Conservation (phyloP, 495 filamentous ascomycete genomes). For the Stereocaulon alpinum region DNA sequence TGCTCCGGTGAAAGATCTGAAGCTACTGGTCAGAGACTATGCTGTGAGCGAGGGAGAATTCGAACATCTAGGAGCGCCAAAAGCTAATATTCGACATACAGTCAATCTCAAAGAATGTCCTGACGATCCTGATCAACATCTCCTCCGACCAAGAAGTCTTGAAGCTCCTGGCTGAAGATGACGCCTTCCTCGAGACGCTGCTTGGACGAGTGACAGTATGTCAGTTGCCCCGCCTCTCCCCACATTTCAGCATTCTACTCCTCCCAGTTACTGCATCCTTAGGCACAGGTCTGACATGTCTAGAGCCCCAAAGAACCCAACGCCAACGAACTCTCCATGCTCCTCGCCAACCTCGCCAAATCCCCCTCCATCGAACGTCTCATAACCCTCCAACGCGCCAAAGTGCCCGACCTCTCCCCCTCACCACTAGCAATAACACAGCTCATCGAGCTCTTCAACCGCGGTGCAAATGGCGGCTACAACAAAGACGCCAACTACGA, state of each 20-base stretch:
- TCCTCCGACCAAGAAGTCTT: conserved; percentile 67
- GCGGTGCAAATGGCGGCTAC: conserved; percentile 66
- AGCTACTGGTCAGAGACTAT: conserved; percentile 76
- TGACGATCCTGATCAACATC: conserved; percentile 88
- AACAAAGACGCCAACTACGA: conserved; percentile 86
- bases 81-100: conserved; percentile 26
- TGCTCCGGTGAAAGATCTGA: conserved; percentile 76
- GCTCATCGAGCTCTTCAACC: conserved; percentile 89
- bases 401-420: conserved; percentile 48
- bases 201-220: conserved; percentile 66
- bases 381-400: conserved; percentile 48
- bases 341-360: conserved; percentile 85
- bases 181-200: conserved; percentile 66
- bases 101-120: conserved; percentile 84
- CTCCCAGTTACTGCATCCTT: not conserved
- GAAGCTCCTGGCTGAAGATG: conserved; percentile 61
- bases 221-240: conserved; percentile 20
- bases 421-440: conserved; percentile 73
- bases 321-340: conserved; percentile 79
- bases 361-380: conserved; percentile 59
- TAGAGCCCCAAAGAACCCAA: conserved; percentile 57
- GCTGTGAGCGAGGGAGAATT: conserved; percentile 39
- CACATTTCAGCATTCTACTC: no score
- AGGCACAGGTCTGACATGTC: not conserved
- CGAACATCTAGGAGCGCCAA: not conserved